Evolutionary conservation across 2,329 filamentous ascomycete genomes (phyloP).

Genomic region (Aspergillus ruber): DNA sequence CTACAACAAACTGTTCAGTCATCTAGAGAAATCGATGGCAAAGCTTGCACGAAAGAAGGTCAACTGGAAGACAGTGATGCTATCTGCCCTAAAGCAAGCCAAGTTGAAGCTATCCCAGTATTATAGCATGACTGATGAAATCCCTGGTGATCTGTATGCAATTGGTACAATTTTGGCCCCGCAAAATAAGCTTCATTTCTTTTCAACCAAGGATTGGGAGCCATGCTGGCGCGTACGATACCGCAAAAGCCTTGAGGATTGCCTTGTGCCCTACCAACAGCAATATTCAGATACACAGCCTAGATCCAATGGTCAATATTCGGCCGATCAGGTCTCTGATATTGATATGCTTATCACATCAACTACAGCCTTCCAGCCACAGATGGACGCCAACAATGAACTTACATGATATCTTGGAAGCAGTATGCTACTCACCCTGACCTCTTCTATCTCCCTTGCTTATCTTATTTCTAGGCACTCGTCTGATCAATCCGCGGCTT

Average conservation of each 20-base stretch:
- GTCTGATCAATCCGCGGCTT: too few relatives aligned
- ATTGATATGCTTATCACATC: background rate
- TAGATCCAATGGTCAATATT: background rate
- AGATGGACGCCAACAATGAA: constrained; percentile 1
- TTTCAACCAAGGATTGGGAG: constrained; percentile 8
- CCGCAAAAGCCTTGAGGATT: constrained; percentile 4
- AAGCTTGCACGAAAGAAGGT: constrained; percentile 8
- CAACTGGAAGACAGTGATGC: constrained; percentile 10
- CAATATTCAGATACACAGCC: background rate
- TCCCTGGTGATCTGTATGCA: constrained; percentile 9
- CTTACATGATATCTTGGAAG: constrained; percentile 8
- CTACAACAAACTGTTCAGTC: constrained; percentile 13
- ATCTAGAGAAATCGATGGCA: constrained; percentile 6
- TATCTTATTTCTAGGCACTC: too few relatives aligned
- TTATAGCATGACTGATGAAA: constrained; percentile 7
- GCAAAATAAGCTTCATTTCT: constrained; percentile 12
- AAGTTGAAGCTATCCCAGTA: constrained; percentile 9
- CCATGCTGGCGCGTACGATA: constrained; percentile 1
- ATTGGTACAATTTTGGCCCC: constrained; percentile 10
- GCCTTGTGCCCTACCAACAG: constrained; percentile 2
- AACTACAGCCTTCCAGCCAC: background rate
- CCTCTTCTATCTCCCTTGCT: too few relatives aligned
- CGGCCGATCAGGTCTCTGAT: background rate
- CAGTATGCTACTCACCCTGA: too few relatives aligned
- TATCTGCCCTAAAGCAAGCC: constrained; percentile 1